Conservation (phyloP, 2,329 filamentous ascomycete species). For the Arthrinium phaeospermum region DNA sequence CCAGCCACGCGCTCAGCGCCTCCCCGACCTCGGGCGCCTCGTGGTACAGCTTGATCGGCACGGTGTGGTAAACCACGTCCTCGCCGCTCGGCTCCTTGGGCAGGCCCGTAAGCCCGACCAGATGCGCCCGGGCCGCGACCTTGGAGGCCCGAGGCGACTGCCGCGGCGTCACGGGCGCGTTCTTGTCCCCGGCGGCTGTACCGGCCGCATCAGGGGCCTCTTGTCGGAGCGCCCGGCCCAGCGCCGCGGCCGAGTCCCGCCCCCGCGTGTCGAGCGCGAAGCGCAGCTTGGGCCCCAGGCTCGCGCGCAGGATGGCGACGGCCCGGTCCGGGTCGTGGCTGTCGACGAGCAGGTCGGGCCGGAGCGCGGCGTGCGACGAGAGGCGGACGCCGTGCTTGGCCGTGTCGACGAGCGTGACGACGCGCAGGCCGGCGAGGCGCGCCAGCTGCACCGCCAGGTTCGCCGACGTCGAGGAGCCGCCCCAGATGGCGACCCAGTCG, state of each 20-base stretch:
- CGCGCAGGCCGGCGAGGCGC: slow-evolving; percentile 66
- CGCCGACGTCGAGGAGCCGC: slow-evolving; percentile 74
- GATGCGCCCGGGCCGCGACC: slow-evolving; percentile 50
- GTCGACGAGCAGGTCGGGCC: slow-evolving; percentile 71
- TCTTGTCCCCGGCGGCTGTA: slow-evolving; percentile 28
- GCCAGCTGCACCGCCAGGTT: slow-evolving; percentile 72
- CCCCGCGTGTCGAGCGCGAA: slow-evolving; percentile 75
- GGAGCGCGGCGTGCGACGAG: slow-evolving; percentile 47
- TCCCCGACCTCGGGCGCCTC: slow-evolving; percentile 68
- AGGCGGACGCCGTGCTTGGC: slow-evolving; percentile 69
- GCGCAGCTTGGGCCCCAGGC: slow-evolving; percentile 62
- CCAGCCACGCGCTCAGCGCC: slow-evolving; percentile 69
- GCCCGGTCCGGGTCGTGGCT: slow-evolving; percentile 70
- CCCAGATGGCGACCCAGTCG: slow-evolving; percentile 79
- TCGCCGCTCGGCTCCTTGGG: slow-evolving; percentile 59
- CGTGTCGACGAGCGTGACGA: slow-evolving; percentile 70
- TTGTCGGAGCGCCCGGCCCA: slow-evolving; percentile 58
- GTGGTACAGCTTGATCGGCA: slow-evolving; percentile 80
- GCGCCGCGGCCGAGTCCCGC: slow-evolving; percentile 63
- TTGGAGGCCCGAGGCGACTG: slow-evolving; percentile 42
- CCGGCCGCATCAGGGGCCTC: slow-evolving; percentile 25
- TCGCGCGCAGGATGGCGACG: slow-evolving; percentile 65
- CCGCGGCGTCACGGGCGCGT: slow-evolving; percentile 41
- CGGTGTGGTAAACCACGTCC: slow-evolving; percentile 63
- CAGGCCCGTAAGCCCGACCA: slow-evolving; percentile 71